Conservation (phyloP, 2,329 filamentous ascomycete species). For the Helminthosporium solani region DNA sequence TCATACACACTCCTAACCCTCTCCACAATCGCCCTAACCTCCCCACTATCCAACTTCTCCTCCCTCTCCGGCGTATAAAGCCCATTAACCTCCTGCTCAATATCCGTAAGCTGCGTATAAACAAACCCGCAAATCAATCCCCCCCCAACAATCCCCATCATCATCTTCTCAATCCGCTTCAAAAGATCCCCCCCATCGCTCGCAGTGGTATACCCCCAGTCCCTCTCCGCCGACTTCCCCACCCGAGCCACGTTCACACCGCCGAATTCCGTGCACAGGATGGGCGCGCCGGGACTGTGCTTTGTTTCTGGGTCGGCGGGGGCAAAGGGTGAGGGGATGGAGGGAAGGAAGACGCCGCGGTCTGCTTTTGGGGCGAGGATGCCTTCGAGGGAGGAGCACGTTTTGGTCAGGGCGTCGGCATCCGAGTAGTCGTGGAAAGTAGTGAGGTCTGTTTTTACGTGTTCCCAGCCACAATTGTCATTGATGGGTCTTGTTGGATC, state of each 20-base stretch:
- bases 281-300: slow-evolving; percentile 58
- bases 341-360: slow-evolving; percentile 56
- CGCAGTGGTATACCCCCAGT: slow-evolving; percentile 69
- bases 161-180: slow-evolving; percentile 58
- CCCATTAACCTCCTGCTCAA: slow-evolving; percentile 70
- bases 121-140: slow-evolving; percentile 64
- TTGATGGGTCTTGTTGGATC: slow-evolving; percentile 66
- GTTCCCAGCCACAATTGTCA: slow-evolving; percentile 72
- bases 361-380: slow-evolving; percentile 58
- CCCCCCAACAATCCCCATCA: slow-evolving; percentile 58
- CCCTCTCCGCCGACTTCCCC: slow-evolving; percentile 48
- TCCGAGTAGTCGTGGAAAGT: slow-evolving; percentile 71
- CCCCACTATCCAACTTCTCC: slow-evolving; percentile 57
- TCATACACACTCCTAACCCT: slow-evolving; percentile 39
- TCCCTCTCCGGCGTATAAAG: slow-evolving; percentile 63
- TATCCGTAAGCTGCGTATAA: slow-evolving; percentile 64
- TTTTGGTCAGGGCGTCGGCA: slow-evolving; percentile 55
- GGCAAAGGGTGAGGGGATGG: slow-evolving; percentile 38
- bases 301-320: slow-evolving; percentile 49
- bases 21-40: slow-evolving; percentile 59
- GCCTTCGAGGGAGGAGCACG: slow-evolving; percentile 54
- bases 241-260: slow-evolving; percentile 63
- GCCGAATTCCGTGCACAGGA: slow-evolving; percentile 68
- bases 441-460: slow-evolving; percentile 63
- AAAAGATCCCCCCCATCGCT: slow-evolving; percentile 61